Percentiles rank a stretch among this genome's conserved stretches.
These are phyloP conservation scores for Fusarium sp. DNA, from an alignment of 2,329 filamentous ascomycete genomes.

Conservation along the genomic window DNA sequence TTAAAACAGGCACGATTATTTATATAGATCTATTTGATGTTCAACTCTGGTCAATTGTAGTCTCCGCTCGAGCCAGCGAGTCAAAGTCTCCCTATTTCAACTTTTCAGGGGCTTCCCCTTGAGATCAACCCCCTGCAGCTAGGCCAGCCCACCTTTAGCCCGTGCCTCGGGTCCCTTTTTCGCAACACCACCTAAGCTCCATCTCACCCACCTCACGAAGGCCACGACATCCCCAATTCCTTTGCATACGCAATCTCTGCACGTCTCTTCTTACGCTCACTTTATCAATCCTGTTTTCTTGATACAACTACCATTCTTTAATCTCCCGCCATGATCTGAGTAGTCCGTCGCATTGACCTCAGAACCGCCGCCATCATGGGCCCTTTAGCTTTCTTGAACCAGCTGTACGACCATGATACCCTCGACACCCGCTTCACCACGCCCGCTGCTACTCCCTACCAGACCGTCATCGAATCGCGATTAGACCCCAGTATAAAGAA, in stretches of 20 bases:
- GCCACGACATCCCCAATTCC: conserved; percentile 45
- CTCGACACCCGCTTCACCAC: conserved; percentile 75
- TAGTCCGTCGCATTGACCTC: conserved; percentile 17
- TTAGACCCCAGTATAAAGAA: conserved; percentile 56
- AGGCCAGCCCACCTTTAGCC: conserved; percentile 26
- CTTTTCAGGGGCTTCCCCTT: conserved; percentile 42
- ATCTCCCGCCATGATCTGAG: conserved; percentile 45
- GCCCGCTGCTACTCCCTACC: conserved; percentile 76
- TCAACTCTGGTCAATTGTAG: not conserved
- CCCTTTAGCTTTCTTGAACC: conserved; percentile 59
- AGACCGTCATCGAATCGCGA: conserved; percentile 66
- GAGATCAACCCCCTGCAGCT: conserved; percentile 35
- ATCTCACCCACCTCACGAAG: conserved; percentile 38
- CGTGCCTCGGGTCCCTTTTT: conserved; percentile 45
- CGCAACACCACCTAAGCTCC: conserved; percentile 40
- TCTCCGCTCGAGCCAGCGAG: conserved; percentile 17
- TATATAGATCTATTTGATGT: not conserved
- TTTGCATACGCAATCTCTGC: conserved; percentile 9
- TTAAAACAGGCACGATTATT: not conserved
- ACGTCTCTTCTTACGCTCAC: conserved; percentile 14
- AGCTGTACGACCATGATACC: conserved; percentile 75
- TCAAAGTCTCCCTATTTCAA: conserved; percentile 40
- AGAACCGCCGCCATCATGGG: conserved; percentile 56
- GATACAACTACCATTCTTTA: not conserved
- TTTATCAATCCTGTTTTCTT: not conserved